A percentile compares a stretch with the other conserved stretches of the same genome.
phyloP scores from a whole-genome alignment of 805 yeast genomes.

The Kodamaea lidongshanica region DNA sequence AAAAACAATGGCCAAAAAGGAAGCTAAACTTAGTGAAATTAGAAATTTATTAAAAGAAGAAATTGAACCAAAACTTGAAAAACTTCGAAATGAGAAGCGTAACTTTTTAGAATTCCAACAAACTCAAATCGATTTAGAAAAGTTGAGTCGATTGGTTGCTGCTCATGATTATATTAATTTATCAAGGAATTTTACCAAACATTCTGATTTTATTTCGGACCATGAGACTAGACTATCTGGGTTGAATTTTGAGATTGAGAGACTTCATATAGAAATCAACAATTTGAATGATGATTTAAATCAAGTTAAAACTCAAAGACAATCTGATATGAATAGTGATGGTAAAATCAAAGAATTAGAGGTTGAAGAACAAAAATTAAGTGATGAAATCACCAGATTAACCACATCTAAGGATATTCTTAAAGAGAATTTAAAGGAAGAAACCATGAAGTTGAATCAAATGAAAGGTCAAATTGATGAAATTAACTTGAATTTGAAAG shows the following conservation, averaged over 20 bases:
- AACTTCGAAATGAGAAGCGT: conserved; percentile 74
- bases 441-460: conserved; percentile 28
- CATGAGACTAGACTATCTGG: conserved; percentile 36
- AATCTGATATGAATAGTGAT: conserved; percentile 54
- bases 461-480: conserved; percentile 29
- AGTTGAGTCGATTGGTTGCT: conserved; percentile 62
- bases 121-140: conserved; percentile 73
- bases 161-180: conserved; percentile 62
- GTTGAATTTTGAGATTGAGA: conserved; percentile 40
- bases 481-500: conserved; percentile 26
- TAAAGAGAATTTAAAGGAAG: conserved; percentile 53
- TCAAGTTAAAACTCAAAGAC: conserved; percentile 46
- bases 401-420: conserved; percentile 59
- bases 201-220: conserved; percentile 37
- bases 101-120: conserved; percentile 81
- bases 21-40: conserved; percentile 74
- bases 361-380: conserved; percentile 44
- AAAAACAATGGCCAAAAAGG: conserved; percentile 86
- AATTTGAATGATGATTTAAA: conserved; percentile 58
- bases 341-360: conserved; percentile 58
- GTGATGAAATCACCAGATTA: conserved; percentile 62
- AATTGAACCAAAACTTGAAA: conserved; percentile 86
- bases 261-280: conserved; percentile 48
- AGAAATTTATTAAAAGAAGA: conserved; percentile 71
- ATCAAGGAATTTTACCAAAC: conserved; percentile 36